phyloP scores from a whole-genome alignment of 2,329 filamentous ascomycete genomes.

The Botrytis pseudocinerea region DNA sequence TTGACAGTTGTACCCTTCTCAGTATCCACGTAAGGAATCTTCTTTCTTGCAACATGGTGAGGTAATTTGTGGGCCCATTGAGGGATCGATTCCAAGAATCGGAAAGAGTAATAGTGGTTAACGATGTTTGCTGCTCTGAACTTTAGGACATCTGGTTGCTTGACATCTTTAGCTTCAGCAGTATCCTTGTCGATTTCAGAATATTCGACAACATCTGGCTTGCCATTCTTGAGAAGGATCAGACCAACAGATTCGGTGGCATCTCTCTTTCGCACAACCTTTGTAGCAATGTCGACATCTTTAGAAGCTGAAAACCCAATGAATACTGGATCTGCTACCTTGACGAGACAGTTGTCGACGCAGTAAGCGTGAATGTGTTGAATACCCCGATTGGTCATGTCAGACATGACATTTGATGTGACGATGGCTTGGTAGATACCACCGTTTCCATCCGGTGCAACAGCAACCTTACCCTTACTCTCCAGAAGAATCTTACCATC shows the following conservation, averaged over 20 bases:
- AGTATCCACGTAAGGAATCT: slow-evolving; percentile 85
- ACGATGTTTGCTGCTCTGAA: slow-evolving; percentile 99
- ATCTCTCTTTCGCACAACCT: slow-evolving; percentile 98
- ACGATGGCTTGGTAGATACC: slow-evolving; percentile 93
- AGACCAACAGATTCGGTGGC: slow-evolving; percentile 94
- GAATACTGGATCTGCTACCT: slow-evolving; percentile 95
- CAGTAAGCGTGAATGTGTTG: slow-evolving; percentile 97
- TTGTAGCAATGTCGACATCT: slow-evolving; percentile 92
- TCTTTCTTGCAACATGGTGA: slow-evolving; percentile 96
- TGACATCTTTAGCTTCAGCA: slow-evolving; percentile 84
- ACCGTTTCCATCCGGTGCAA: slow-evolving; percentile 95
- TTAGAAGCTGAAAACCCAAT: slow-evolving; percentile 89
- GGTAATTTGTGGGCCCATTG: slow-evolving; percentile 82
- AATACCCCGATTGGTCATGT: slow-evolving; percentile 87
- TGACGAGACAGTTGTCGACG: slow-evolving; percentile 98
- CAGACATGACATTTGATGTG: slow-evolving; percentile 74
- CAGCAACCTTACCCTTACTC: slow-evolving; percentile 83
- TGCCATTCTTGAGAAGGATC: slow-evolving; percentile 92
- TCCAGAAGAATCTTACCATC: slow-evolving; percentile 96
- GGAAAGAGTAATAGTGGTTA: slow-evolving; percentile 98
- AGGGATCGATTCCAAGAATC: slow-evolving; percentile 88
- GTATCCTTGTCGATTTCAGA: slow-evolving; percentile 90
- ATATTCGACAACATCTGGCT: slow-evolving; percentile 97
- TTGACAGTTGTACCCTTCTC: slow-evolving; percentile 79
- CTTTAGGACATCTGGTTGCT: slow-evolving; percentile 79